Percentiles rank a stretch among this genome's conserved stretches.
Conservation (phyloP, 192 early-diverging fungal species). For the Allomyces macrogynus region DNA sequence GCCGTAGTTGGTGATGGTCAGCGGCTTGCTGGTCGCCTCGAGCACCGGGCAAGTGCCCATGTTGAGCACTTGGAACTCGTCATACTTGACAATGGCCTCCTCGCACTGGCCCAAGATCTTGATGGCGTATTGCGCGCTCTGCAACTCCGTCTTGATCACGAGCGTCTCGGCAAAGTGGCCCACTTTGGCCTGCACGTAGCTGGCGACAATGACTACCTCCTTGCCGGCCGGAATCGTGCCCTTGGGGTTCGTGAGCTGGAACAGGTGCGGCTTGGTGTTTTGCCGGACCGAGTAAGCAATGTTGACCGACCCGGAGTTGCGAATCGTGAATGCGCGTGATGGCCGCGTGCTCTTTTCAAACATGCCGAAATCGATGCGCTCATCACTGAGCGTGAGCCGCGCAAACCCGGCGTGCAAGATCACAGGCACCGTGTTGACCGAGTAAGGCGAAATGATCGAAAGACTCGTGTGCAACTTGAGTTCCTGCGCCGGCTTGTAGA, state of each 20-base stretch:
- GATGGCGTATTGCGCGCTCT: constrained; percentile 27
- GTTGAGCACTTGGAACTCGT: constrained; percentile 33
- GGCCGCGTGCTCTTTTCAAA: constrained; percentile 32
- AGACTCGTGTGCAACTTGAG: constrained; percentile 24
- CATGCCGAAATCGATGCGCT: constrained; percentile 37
- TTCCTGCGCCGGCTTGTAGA: constrained; percentile 25
- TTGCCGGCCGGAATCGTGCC: constrained; percentile 23
- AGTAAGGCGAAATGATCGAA: constrained; percentile 35
- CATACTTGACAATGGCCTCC: constrained; percentile 29
- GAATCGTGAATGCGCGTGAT: constrained; percentile 15
- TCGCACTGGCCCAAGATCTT: constrained; percentile 32
- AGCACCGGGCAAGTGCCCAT: constrained; percentile 39
- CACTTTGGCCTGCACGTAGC: constrained; percentile 26
- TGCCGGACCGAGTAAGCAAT: constrained; percentile 28
- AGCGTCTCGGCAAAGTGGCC: constrained; percentile 25
- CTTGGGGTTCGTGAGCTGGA: constrained; percentile 23
- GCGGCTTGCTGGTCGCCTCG: constrained; percentile 21
- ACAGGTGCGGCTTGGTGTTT: constrained; percentile 22
- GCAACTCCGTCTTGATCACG: constrained; percentile 27
- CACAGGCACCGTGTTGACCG: constrained; percentile 29
- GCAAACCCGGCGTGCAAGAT: constrained; percentile 32
- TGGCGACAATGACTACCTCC: constrained; percentile 18
- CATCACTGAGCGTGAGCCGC: constrained; percentile 22
- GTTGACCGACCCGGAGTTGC: constrained; percentile 30
- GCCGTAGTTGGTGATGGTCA: constrained; percentile 33